Evolutionary conservation across 257 asterid species (phyloP), one percentile per base, ranked within the genome.

Genomic region (Orobanche coerulescens): DNA sequence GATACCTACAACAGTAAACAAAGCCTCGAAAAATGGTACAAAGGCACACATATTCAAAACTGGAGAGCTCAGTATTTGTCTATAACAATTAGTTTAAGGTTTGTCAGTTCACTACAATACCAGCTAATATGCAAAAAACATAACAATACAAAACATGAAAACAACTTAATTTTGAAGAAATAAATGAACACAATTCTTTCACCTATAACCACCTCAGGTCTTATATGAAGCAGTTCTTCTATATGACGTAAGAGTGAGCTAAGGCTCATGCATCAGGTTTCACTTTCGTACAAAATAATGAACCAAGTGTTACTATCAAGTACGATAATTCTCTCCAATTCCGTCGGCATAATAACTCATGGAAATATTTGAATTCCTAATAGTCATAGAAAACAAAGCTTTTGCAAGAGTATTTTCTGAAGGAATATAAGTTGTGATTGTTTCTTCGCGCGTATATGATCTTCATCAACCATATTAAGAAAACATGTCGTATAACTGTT

Each of bases 1-100:
- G 94, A 86, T 64, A 86, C 96, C 96, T 88, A 61, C 76, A 73
- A 61, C 58, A 50, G 15, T 36, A 36, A 51, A 67, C 15, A 50
- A 46, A 51, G 22, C 26, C 40, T 55, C 3, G 37, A 66, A 42
- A 54, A 49, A 34, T 5, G 54, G 44, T 19, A 43, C 61, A 56
- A 26, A n/a, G 14, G 40, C 24, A 54, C 8, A n/a, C 37, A 24
- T 58, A 63, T 64, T 18, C 40, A 68, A 42, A 49, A 42, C 28
- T 23, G 55, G 39, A 25, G 12, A 59, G 48, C 10, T 16, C 18
- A 28, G 46, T 57, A 13, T 6, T n/a, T 46, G 36, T 58, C 50
- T 24, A 50, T 28, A 4, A 59, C 47, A 53, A 47, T 39, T n/a
- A 64, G 14, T 25, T 40, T 24, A 65, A 24, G 43, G 30, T 33